Percentiles rank a stretch among this genome's conserved stretches.
Conservation (phyloP, 176 grass and related monocot genomes). For the Rhynchospora breviuscula region DNA sequence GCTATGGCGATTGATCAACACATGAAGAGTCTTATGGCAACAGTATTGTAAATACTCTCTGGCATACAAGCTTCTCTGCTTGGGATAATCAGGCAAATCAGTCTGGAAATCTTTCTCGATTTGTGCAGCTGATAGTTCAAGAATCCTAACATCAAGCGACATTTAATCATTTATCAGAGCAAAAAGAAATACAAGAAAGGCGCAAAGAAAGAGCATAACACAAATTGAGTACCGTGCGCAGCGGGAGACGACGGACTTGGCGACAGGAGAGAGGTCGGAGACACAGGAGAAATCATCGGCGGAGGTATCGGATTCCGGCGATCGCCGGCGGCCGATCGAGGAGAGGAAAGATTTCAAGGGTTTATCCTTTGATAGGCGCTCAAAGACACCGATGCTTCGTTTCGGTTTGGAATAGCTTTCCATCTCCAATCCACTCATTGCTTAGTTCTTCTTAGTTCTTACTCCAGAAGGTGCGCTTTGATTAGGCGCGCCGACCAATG, state of each 20-base stretch:
- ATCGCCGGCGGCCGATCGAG: neutral
- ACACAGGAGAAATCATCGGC: slow-evolving; percentile 24
- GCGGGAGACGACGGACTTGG: slow-evolving; percentile 64
- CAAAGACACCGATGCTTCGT: neutral
- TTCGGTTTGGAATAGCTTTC: neutral
- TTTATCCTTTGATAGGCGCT: neutral
- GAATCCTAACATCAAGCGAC: slow-evolving; percentile 62
- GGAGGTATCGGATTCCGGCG: slow-evolving; percentile 1
- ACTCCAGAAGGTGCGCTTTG: neutral
- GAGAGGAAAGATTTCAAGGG: slow-evolving; percentile 15
- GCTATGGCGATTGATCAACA: slow-evolving; percentile 46
- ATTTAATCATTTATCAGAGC: slow-evolving; percentile 19
- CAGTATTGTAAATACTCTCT: slow-evolving; percentile 68
- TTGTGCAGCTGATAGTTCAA: slow-evolving; percentile 40
- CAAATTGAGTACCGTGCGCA: slow-evolving; percentile 49
- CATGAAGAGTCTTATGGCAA: slow-evolving; percentile 73
- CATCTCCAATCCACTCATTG: slow-evolving; percentile 10
- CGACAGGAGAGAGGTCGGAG: slow-evolving; percentile 54
- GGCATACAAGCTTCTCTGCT: slow-evolving; percentile 38
- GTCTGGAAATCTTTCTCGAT: slow-evolving; percentile 59
- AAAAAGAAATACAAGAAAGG: slow-evolving; percentile 7
- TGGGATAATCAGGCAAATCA: slow-evolving; percentile 37
- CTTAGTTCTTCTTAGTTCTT: neutral
- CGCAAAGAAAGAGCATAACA: neutral
- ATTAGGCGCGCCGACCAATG: neutral